Evolutionary conservation across 768 basidiomycete species (phyloP).

Genomic region (Botryobasidium botryosum): DNA sequence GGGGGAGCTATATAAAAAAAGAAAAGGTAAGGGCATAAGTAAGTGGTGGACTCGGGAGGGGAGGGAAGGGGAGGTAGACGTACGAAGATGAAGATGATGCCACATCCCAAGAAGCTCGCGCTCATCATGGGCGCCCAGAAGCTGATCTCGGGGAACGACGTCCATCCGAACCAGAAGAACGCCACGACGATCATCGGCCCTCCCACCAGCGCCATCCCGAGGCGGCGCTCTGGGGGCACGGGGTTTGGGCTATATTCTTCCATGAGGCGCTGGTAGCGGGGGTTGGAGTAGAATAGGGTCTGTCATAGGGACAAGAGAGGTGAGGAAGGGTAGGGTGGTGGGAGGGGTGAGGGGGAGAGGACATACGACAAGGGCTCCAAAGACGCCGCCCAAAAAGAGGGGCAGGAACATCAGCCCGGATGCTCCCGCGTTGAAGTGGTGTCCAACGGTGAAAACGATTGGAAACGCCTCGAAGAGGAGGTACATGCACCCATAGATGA

Average conservation of each 20-base stretch:
- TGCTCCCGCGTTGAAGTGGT: constrained; percentile 18
- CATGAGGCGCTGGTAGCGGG: constrained; percentile 12
- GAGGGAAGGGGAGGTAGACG: not conserved
- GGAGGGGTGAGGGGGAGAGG: not conserved
- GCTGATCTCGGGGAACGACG: constrained; percentile 16
- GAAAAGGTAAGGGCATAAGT: constrained; percentile 10
- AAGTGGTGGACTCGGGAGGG: constrained; percentile 11
- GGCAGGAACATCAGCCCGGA: constrained; percentile 18
- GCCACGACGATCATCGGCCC: constrained; percentile 20
- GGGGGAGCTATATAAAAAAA: not conserved
- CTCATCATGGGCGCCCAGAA: constrained; percentile 12
- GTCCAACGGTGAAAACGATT: constrained; percentile 17
- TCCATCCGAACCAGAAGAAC: constrained; percentile 27
- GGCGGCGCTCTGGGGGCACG: constrained; percentile 19
- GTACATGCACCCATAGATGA: constrained; percentile 17
- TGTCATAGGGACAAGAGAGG: constrained; percentile 7
- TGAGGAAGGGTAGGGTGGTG: constrained; percentile 7
- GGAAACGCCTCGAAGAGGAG: constrained; percentile 21
- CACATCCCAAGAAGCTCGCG: constrained; percentile 7
- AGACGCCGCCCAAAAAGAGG: constrained; percentile 12
- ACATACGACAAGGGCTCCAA: not conserved
- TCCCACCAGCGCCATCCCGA: constrained; percentile 20
- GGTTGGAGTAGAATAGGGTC: constrained; percentile 16
- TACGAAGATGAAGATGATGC: constrained; percentile 10
- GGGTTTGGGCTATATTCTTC: constrained; percentile 14